Percentiles rank a stretch among this genome's conserved stretches.
These are phyloP conservation scores for Umbellularia californica DNA, from an alignment of 164 flowering plant genomes.

Conservation along the genomic window DNA sequence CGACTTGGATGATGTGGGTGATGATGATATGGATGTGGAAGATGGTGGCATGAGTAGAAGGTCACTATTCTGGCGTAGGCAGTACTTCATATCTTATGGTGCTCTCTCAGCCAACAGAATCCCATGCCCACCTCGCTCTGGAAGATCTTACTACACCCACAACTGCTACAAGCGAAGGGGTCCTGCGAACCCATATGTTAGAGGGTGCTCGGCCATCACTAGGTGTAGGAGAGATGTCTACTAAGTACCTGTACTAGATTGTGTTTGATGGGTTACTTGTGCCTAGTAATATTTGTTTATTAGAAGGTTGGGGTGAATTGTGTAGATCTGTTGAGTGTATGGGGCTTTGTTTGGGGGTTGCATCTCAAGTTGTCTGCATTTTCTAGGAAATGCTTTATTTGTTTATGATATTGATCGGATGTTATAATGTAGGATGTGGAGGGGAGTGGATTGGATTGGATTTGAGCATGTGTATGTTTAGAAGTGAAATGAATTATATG, in stretches of 20 bases:
- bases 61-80: constrained; percentile 45
- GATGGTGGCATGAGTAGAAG: constrained; percentile 30
- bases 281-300: not conserved
- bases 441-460: too few relatives aligned
- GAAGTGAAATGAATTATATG: too few relatives aligned
- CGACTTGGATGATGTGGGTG: not conserved
- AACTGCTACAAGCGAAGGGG: constrained; percentile 56
- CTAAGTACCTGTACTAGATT: not conserved
- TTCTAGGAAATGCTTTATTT: not conserved
- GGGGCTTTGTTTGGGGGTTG: not conserved
- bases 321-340: not conserved
- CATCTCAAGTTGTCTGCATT: not conserved
- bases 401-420: too few relatives aligned
- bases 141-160: constrained; percentile 55
- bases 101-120: constrained; percentile 71
- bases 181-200: constrained; percentile 56
- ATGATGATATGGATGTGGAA: constrained; percentile 1
- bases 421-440: too few relatives aligned
- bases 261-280: too few relatives aligned
- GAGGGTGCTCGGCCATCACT: constrained; percentile 74
- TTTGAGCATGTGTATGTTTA: too few relatives aligned
- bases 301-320: not conserved
- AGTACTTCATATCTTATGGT: constrained; percentile 74
- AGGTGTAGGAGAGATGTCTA: constrained; percentile 41
- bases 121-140: constrained; percentile 46